Conservation (phyloP, 179 eudicot species). For the Corrigiola litoralis region DNA sequence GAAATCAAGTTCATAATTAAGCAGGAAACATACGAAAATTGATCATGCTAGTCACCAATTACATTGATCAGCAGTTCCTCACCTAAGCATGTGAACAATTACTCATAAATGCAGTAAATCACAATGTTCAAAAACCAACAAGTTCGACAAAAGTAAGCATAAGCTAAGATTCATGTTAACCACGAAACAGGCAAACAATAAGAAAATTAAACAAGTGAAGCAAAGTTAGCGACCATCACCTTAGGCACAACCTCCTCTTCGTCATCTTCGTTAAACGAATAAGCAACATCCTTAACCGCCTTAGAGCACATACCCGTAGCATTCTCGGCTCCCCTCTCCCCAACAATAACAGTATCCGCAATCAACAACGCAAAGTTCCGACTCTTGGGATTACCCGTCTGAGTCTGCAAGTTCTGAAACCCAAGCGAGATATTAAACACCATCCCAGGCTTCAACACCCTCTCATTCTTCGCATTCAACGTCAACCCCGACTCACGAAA, state of each 20-base stretch:
- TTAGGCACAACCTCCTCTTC: slow-evolving; percentile 59
- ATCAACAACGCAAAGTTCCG: slow-evolving; percentile 62
- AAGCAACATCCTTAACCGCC: slow-evolving; percentile 72
- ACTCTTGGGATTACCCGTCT: slow-evolving; percentile 55
- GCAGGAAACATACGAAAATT: neutral
- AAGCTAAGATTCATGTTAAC: neutral
- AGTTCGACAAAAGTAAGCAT: neutral
- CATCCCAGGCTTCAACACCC: slow-evolving; percentile 69
- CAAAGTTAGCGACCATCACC: slow-evolving; percentile 12
- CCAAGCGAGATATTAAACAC: slow-evolving; percentile 75
- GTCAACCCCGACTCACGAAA: slow-evolving; percentile 82
- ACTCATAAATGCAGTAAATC: too few species aligned
- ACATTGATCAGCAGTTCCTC: neutral
- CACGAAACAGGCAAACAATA: neutral
- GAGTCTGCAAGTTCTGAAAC: slow-evolving; percentile 68
- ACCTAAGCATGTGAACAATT: neutral
- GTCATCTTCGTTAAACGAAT: slow-evolving; percentile 79
- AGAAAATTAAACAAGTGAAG: neutral
- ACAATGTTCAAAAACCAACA: neutral
- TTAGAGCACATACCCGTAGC: slow-evolving; percentile 55
- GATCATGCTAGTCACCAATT: neutral
- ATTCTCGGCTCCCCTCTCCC: slow-evolving; percentile 46
- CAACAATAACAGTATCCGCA: slow-evolving; percentile 71
- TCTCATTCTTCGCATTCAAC: slow-evolving; percentile 68
- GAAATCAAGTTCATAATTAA: neutral